Conservation (phyloP, 2,329 filamentous ascomycete species). For the Fusarium ramigenum region DNA sequence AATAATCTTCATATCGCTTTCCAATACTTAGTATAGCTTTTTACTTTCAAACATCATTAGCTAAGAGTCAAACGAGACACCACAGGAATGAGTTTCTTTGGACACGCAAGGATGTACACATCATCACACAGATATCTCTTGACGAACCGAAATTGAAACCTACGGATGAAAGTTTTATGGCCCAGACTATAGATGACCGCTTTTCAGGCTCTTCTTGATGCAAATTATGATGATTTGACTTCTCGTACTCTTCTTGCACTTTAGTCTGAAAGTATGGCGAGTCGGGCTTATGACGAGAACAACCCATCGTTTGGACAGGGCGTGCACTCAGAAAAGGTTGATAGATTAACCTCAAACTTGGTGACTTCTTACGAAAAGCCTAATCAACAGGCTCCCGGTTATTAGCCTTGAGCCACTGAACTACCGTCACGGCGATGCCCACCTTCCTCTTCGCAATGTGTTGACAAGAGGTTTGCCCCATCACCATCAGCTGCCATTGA, state of each 20-base stretch:
- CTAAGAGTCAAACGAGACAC: too few species aligned
- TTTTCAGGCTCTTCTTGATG: neutral
- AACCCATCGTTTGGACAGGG: rapidly evolving
- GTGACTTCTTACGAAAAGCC: neutral
- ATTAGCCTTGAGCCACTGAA: rapidly evolving
- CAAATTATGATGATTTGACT: neutral
- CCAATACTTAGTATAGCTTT: neutral
- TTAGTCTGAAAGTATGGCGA: neutral
- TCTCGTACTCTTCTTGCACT: neutral
- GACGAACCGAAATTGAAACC: neutral
- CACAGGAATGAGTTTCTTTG: too few species aligned
- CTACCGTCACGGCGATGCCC: neutral
- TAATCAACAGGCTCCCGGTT: neutral
- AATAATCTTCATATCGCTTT: neutral
- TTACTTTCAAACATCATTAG: neutral
- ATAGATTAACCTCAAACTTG: neutral
- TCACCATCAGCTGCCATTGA: neutral
- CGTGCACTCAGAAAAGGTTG: too few species aligned
- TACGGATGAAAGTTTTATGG: too few species aligned
- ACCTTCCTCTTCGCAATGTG: neutral
- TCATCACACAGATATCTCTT: neutral
- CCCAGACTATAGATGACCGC: neutral
- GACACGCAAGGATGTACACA: neutral
- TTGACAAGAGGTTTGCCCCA: neutral
- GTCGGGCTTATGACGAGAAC: neutral